Percentiles rank a stretch among this genome's conserved stretches.
Evolutionary conservation across 495 filamentous ascomycete species (phyloP).

Genomic region (Aspergillus panamensis): DNA sequence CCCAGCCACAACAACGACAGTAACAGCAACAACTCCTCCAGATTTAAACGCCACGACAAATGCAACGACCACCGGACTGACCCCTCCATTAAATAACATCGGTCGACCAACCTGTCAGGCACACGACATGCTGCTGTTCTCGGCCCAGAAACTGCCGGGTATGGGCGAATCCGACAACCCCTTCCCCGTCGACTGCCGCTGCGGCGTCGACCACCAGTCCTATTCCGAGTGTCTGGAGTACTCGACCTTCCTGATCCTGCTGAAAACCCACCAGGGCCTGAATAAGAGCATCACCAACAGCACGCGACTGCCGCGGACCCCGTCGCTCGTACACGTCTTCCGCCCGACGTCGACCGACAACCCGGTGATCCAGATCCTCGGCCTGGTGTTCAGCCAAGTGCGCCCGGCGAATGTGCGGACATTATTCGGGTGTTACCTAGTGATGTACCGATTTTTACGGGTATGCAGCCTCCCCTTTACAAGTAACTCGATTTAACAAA

Average conservation of each 20-base stretch:
- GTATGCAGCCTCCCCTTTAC: not conserved
- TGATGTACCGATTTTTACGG: constrained; percentile 16
- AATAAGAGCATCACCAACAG: constrained; percentile 15
- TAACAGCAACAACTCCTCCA: not conserved
- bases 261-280: constrained; percentile 13
- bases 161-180: constrained; percentile 10
- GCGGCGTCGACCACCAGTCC: constrained; percentile 14
- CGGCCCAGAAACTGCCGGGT: constrained; percentile 12
- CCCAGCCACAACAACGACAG: not conserved
- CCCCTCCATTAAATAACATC: not conserved
- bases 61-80: not conserved
- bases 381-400: constrained; percentile 15
- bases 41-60: not conserved
- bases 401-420: constrained; percentile 15
- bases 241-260: constrained; percentile 14
- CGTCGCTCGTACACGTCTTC: constrained; percentile 13
- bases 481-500: no score
- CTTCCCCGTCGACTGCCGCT: constrained; percentile 15
- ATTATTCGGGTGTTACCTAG: constrained; percentile 12
- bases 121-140: constrained; percentile 11
- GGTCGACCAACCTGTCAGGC: constrained; percentile 2
- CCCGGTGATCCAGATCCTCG: constrained; percentile 14
- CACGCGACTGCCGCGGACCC: constrained; percentile 13
- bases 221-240: constrained; percentile 15
- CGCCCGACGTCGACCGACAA: constrained; percentile 16